These are phyloP conservation scores for Casuarina glauca DNA, from an alignment of 306 rosid species.

Conservation along the genomic window DNA sequence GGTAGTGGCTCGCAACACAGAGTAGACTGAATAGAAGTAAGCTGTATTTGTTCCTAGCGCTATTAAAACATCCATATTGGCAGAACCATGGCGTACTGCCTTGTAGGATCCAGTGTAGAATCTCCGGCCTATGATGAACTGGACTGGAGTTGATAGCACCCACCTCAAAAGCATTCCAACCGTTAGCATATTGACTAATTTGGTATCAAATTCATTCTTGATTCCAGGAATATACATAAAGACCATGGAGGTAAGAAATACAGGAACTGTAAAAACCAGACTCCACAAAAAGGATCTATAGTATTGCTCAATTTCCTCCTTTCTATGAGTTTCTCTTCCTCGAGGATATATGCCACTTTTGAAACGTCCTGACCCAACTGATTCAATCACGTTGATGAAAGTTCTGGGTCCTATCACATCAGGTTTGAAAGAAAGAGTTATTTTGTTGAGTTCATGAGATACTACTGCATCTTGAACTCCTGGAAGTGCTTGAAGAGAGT, in stretches of 20 bases:
- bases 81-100: conserved; percentile 62
- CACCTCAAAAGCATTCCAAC: conserved; percentile 67
- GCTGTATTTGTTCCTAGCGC: conserved; percentile 89
- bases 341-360: conserved; percentile 57
- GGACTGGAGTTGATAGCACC: conserved; percentile 69
- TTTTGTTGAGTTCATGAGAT: conserved; percentile 35
- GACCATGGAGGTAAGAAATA: conserved; percentile 80
- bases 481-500: conserved; percentile 53
- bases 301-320: conserved; percentile 53
- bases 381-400: conserved; percentile 62
- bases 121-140: conserved; percentile 68
- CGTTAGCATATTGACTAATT: conserved; percentile 57
- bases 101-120: conserved; percentile 72
- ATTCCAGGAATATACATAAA: conserved; percentile 69
- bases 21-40: conserved; percentile 79
- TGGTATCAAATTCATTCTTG: conserved; percentile 47
- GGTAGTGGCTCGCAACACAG: conserved; percentile 52
- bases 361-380: conserved; percentile 60
- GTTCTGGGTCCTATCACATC: conserved; percentile 71
- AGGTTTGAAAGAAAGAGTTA: conserved; percentile 59
- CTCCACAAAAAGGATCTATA: conserved; percentile 61
- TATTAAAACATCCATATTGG: conserved; percentile 86
- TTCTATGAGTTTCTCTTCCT: conserved; percentile 46
- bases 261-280: conserved; percentile 58
- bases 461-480: conserved; percentile 50